Evolutionary conservation across 2,329 filamentous ascomycete species (phyloP), one percentile per base, ranked within the genome.

Genomic region (Talaromyces sp.): DNA sequence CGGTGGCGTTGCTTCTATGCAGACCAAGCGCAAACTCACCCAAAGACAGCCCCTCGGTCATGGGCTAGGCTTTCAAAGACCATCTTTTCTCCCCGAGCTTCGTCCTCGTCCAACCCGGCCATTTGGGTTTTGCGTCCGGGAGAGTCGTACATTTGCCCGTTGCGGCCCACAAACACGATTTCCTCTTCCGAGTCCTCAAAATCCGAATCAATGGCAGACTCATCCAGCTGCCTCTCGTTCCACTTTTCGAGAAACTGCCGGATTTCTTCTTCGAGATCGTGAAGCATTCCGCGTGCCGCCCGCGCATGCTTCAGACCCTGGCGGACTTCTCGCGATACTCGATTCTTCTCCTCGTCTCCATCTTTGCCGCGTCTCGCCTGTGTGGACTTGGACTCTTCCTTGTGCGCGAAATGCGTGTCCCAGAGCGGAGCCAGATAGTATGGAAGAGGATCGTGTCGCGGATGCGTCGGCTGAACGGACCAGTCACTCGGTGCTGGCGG

Each of bases 381-480:
- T 0, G 69, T 76, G 53, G 68, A 63, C 26, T 68, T 66, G 21
- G 66, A 75, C 24, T 73, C 65, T 69, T 79, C 74, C 66, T 74
- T 67, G 53, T 74, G 72, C 29, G 79, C 72, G 65, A 79, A 76
- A 64, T 80, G 76, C 19, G 83, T 81, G 68, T 96, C 92, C 91
- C 92, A 96, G 64, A 91, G 84, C 17, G 89, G 85, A 2, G 93
- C 93, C 59, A 97, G 82, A 70, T 93, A 92, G 79, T 97, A 97
- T 0, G 92, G 94, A 17, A 97, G 86, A 61, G 83, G 76, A 52
- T 77, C 79, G 68, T 88, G 87, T 56, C 91, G 83, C 4, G 87
- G 88, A 74, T 97, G 85, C 14, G 92, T 94, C 2, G 93, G 91
- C 50, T 84, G 86, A 54, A 93, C 84, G 67, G 89, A 84, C 88